These are phyloP conservation scores for Umbelopsis sp. DNA, from an alignment of 371 early-diverging fungal genomes.

Conservation along the genomic window DNA sequence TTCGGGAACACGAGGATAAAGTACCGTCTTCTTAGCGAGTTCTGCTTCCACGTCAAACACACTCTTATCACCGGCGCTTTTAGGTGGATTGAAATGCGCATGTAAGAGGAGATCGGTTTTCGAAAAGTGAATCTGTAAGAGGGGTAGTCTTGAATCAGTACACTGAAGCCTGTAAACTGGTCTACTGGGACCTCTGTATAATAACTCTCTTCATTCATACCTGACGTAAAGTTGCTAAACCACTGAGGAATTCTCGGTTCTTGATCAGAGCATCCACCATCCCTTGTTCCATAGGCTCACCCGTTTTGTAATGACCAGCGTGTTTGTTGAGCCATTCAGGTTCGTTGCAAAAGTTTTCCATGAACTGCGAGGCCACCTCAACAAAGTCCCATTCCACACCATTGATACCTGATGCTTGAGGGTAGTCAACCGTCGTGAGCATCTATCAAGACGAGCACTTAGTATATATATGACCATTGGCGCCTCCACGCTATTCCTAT, in stretches of 20 bases:
- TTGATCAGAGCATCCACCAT: constrained; percentile 61
- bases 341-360: constrained; percentile 74
- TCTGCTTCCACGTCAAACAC: constrained; percentile 63
- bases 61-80: constrained; percentile 32
- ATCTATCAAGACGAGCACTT: constrained; percentile 29
- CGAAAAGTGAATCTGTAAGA: constrained; percentile 57
- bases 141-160: no score
- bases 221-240: constrained; percentile 64
- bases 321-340: constrained; percentile 58
- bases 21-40: constrained; percentile 53
- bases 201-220: constrained; percentile 22
- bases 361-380: constrained; percentile 71
- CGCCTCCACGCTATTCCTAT: neutral
- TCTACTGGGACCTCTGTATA: neutral
- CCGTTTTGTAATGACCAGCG: constrained; percentile 62
- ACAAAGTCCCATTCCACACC: constrained; percentile 72
- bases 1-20: constrained; percentile 56
- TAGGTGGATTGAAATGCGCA: constrained; percentile 48
- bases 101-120: constrained; percentile 64
- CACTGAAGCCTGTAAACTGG: no score
- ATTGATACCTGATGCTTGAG: constrained; percentile 71
- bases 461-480: neutral
- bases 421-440: constrained; percentile 68
- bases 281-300: constrained; percentile 61
- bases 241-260: constrained; percentile 58